Evolutionary conservation across 306 rosid species (phyloP), one percentile per base, ranked within the genome.

Genomic region (Casuarina glauca): DNA sequence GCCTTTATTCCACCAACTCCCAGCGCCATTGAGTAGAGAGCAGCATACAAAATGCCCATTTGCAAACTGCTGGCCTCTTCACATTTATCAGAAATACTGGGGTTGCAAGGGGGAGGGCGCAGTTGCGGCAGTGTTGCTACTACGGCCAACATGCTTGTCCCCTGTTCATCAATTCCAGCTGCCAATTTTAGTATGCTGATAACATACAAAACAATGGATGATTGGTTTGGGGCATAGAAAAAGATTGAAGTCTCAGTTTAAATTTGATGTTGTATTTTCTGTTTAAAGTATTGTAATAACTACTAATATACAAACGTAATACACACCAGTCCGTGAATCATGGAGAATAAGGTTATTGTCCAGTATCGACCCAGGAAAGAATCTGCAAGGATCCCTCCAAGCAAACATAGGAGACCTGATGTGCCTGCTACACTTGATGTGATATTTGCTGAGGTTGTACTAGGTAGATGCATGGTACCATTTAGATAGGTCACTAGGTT

Each of bases 331-430:
- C 36, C 63, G 20, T 57, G 63, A 19, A 57, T 57, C 9, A 32
- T 2, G 9, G 63, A 10, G 26, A 10, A 20, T n/a, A 57, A n/a
- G 35, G 63, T 36, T 19, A 57, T 57, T 26, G 32, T 57, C 38
- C 63, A 20, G 20, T 57, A 57, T 57, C 63, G 36, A 11, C 38
- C 63, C 7, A 57, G 10, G 63, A 57, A 57, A 57, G 63, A 57
- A 57, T 57, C 63, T 19, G 63, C 63, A 17, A 57, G 36, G 20
- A 57, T 57, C 36, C 63, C 63, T 57, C 63, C 63, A 57, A 57
- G 11, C 63, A 57, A 57, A 32, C 63, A n/a, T 6, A 57, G 63
- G 20, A 57, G 63, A 20, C 7, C 19, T n/a, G 63, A 26, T 57
- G 63, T 57, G 3, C 63, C 63, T 10, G 36, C 63, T 57, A 32